These are phyloP conservation scores for Cinnamomum chago DNA, from an alignment of 164 flowering plant species.

Conservation along the genomic window DNA sequence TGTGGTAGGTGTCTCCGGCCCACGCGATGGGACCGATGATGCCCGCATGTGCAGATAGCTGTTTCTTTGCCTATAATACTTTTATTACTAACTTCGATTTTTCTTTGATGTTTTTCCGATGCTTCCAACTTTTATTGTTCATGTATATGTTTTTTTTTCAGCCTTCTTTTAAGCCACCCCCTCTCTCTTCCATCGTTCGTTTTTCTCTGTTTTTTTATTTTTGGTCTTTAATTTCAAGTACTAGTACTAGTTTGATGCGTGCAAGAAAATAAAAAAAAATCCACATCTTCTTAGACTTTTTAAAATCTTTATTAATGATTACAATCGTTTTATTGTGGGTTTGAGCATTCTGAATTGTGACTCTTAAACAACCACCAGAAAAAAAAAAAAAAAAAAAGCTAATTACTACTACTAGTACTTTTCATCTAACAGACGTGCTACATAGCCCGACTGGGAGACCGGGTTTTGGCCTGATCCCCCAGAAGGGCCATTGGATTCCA, in stretches of 20 bases:
- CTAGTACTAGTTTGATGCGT: not conserved
- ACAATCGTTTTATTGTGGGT: not conserved
- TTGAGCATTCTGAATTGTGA: not conserved
- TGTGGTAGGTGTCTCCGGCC: not conserved
- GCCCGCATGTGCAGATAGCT: not conserved
- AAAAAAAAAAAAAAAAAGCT: no score
- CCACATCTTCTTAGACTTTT: not conserved
- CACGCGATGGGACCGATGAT: not conserved
- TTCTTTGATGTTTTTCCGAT: no score
- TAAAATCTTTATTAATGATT: not conserved
- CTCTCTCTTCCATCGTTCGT: no score
- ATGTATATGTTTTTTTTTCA: no score
- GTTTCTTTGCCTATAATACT: not conserved
- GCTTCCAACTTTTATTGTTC: not conserved
- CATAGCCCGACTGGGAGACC: no score
- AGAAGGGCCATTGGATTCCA: no score
- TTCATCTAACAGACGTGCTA: no score
- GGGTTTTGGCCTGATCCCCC: no score
- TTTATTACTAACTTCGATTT: not conserved
- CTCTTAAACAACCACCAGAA: not conserved
- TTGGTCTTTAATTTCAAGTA: no score
- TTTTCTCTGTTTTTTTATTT: no score
- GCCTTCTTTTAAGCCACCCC: no score
- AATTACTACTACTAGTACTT: no score
- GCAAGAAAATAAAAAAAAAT: not conserved